These are phyloP conservation scores for Euphrasia confusa DNA, from an alignment of 257 asterid species.

Conservation along the genomic window DNA sequence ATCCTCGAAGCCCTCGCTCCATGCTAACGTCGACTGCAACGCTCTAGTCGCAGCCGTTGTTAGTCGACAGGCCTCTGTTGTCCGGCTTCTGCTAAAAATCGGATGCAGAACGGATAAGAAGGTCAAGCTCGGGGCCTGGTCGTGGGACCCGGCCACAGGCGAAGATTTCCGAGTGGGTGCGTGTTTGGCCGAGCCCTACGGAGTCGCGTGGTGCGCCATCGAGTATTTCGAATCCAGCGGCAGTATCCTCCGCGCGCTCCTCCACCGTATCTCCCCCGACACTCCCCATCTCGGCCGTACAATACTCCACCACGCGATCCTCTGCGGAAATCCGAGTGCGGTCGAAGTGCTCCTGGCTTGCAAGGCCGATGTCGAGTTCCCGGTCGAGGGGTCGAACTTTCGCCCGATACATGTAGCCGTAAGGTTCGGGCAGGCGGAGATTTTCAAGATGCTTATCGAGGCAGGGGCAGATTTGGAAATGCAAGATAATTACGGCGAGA, in stretches of 20 bases:
- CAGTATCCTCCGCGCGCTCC: constrained; percentile 50
- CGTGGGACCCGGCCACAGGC: constrained; percentile 62
- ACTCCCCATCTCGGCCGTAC: constrained; percentile 61
- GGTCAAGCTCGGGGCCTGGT: constrained; percentile 77
- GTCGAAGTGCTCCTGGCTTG: constrained; percentile 44
- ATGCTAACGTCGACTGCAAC: constrained; percentile 64
- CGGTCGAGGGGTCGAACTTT: constrained; percentile 34
- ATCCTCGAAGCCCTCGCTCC: constrained; percentile 68
- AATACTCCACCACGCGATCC: constrained; percentile 54
- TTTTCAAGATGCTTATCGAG: constrained; percentile 45
- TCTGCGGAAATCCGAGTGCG: constrained; percentile 52
- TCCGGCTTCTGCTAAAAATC: constrained; percentile 50
- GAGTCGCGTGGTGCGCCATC: constrained; percentile 70
- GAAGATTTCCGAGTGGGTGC: constrained; percentile 82
- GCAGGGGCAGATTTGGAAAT: constrained; percentile 49
- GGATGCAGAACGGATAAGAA: constrained; percentile 58
- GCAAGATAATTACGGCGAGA: constrained; percentile 46
- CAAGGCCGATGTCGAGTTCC: constrained; percentile 49
- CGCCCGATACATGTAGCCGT: constrained; percentile 54
- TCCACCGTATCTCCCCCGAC: constrained; percentile 52
- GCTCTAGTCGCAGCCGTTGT: constrained; percentile 69
- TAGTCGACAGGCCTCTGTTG: constrained; percentile 50
- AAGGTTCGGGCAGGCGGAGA: constrained; percentile 42
- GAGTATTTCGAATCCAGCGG: constrained; percentile 71
- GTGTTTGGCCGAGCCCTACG: constrained; percentile 71